Evolutionary conservation across 148 eudicot species (phyloP), one percentile per base, ranked within the genome.

Genomic region (Rhododendron simsii): DNA sequence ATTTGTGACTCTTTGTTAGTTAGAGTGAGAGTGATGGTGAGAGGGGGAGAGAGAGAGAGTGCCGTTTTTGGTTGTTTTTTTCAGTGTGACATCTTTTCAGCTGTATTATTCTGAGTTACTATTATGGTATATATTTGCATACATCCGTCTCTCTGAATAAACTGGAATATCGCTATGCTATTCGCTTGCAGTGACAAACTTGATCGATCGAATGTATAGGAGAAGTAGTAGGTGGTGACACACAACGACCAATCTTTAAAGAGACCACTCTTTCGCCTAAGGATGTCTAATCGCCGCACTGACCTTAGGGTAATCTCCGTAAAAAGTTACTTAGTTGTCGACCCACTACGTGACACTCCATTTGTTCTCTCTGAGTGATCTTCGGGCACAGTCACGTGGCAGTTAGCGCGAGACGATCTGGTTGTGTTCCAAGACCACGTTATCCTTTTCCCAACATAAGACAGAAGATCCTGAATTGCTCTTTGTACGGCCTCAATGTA

Each of bases 51-150:
- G 55, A 55, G 84, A 14, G 74, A 5, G 84, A 2, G 78, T 5
- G 57, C 37, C 41, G 83, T 44, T 87, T 87, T 87, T 18, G 33
- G 41, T 83, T 83, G 33, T 55, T 76, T 28, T 28, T 33, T 14
- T 33, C 35, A 59, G 78, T 76, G 88, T 76, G 85, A 75, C 61
- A 7, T 86, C 33, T 81, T 86, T 81, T 39, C 82, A 87, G 88
- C 85, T 87, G 88, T 87, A 57, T 87, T 82, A 86, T 86, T 86
- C 81, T 76, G 61, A 69, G 74, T 67, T 41, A 41, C 6, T 41
- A 41, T 41, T 41, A 71, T 71, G 76, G 41, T 59, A 41, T 41
- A 63, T 63, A 21, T 82, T 39, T 82, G 65, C 37, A 41, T 37
- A 33, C 37, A 33, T 71, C 20, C 39, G 41, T 39, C 76, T 15